Conservation (phyloP, 257 asterid species). For the Nicotiana otophora region DNA sequence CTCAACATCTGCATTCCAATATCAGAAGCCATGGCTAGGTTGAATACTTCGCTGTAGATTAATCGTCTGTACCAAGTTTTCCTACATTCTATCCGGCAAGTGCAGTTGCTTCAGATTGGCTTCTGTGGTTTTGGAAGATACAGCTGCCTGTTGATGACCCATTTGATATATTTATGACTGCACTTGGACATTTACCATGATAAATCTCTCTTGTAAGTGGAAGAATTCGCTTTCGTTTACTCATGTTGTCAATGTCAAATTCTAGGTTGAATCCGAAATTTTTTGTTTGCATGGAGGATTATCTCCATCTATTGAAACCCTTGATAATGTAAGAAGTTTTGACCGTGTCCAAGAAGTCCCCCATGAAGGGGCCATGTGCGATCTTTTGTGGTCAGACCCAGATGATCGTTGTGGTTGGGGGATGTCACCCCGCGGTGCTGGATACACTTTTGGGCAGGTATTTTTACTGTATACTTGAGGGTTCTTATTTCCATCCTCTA, state of each 20-base stretch:
- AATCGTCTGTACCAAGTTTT: background rate
- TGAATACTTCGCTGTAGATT: background rate
- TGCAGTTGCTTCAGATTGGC: background rate
- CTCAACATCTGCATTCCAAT: background rate
- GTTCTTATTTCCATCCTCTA: background rate
- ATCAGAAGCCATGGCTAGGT: background rate
- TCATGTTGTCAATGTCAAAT: background rate
- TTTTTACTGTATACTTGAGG: slow-evolving; percentile 3
- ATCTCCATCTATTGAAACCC: slow-evolving; percentile 92
- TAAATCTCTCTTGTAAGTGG: background rate
- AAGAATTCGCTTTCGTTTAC: background rate
- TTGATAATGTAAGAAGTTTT: slow-evolving; percentile 83
- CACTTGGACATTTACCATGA: background rate
- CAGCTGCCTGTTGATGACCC: background rate
- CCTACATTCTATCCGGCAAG: background rate
- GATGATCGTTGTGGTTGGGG: slow-evolving; percentile 99
- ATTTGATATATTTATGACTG: background rate
- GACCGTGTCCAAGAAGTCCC: slow-evolving; percentile 99
- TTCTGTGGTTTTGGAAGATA: background rate
- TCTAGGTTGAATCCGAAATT: slow-evolving; percentile 93
- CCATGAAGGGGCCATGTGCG: slow-evolving; percentile 99
- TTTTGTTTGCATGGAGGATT: slow-evolving; percentile 94
- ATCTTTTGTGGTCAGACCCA: slow-evolving; percentile 95
- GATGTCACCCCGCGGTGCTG: slow-evolving; percentile 97
- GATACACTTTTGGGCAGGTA: slow-evolving; percentile 97